Conservation (phyloP, 2,329 filamentous ascomycete species). For the Tolypocladium nubicola region DNA sequence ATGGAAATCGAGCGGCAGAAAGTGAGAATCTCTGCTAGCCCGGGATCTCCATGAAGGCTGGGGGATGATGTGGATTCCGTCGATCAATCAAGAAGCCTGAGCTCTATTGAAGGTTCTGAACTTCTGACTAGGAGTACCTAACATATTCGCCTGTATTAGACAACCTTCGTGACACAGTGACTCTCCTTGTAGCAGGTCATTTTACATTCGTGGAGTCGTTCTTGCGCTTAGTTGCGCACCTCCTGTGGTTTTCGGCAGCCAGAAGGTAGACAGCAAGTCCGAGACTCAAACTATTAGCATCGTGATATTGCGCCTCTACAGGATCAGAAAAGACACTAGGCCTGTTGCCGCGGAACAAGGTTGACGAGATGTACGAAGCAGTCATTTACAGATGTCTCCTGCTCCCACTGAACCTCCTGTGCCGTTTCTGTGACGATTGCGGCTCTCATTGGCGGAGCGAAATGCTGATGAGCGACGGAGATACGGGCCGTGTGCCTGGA, state of each 20-base stretch:
- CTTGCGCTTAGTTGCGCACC: background rate
- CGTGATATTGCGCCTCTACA: too few species aligned
- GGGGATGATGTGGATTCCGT: background rate
- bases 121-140: background rate
- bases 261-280: background rate
- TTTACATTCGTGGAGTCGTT: background rate
- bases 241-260: background rate
- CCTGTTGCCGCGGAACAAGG: too few species aligned
- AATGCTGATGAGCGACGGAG: too few species aligned
- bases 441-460: too few species aligned
- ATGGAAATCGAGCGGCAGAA: background rate
- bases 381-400: too few species aligned
- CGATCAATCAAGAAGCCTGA: background rate
- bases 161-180: background rate
- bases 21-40: too few species aligned
- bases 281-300: background rate
- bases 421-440: too few species aligned
- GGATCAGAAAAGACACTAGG: too few species aligned
- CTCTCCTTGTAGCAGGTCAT: background rate
- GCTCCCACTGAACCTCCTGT: too few species aligned
- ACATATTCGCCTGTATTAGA: background rate
- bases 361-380: too few species aligned
- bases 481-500: background rate
- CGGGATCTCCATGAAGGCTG: too few species aligned
- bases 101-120: background rate